Conservation (phyloP, 768 basidiomycete species). For the Mycena venus region DNA sequence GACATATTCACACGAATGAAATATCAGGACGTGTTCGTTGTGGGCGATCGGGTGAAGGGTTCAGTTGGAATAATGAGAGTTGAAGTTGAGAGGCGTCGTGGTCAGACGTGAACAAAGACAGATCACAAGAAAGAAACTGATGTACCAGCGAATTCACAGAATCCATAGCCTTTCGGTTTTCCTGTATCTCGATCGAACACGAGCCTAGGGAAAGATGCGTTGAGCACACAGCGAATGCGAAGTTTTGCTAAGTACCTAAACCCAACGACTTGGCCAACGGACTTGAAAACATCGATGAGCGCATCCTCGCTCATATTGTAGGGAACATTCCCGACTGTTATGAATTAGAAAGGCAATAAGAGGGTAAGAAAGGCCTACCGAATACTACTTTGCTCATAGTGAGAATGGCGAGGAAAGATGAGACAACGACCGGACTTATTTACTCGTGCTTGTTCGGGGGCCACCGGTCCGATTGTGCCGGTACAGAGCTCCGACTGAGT, state of each 20-base stretch:
- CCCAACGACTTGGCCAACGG: slow-evolving; percentile 90
- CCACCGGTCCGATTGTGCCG: too few species aligned
- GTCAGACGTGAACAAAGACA: slow-evolving; percentile 37
- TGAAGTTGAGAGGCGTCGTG: slow-evolving; percentile 40
- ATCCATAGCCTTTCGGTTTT: slow-evolving; percentile 94
- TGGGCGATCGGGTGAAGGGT: slow-evolving; percentile 9
- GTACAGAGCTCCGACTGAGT: too few species aligned
- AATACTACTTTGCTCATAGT: slow-evolving; percentile 81
- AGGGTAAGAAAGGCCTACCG: slow-evolving; percentile 56
- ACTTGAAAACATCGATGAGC: slow-evolving; percentile 89
- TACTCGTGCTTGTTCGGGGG: neutral
- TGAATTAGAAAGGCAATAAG: slow-evolving; percentile 1
- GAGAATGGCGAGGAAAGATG: neutral
- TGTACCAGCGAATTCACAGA: slow-evolving; percentile 93
- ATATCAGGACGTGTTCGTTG: slow-evolving; percentile 17
- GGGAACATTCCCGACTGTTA: slow-evolving; percentile 86
- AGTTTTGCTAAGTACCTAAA: slow-evolving; percentile 69
- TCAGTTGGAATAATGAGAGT: neutral
- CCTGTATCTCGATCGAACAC: slow-evolving; percentile 95
- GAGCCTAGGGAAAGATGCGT: slow-evolving; percentile 61
- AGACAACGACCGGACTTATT: neutral
- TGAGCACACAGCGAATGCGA: neutral
- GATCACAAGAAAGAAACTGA: slow-evolving; percentile 49
- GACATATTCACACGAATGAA: slow-evolving; percentile 31
- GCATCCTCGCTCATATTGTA: slow-evolving; percentile 94